Percentiles rank a stretch among this genome's conserved stretches.
phyloP scores from a whole-genome alignment of 306 rosid species.

The Sophora flavescens region DNA sequence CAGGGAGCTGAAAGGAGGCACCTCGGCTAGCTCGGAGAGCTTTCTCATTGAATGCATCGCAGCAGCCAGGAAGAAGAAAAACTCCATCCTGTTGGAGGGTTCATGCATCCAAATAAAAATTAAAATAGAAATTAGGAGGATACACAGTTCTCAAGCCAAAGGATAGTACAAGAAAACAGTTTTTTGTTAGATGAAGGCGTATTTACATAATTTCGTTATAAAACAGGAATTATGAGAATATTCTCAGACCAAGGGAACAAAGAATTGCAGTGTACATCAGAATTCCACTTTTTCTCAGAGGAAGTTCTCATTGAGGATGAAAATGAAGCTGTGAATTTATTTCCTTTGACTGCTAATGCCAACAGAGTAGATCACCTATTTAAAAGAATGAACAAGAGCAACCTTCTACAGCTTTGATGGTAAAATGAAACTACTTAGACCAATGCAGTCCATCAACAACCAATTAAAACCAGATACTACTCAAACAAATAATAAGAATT shows the following conservation, averaged over 20 bases:
- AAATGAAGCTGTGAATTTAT: conserved; percentile 28
- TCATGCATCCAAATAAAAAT: conserved; percentile 10
- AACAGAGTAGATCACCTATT: conserved; percentile 14
- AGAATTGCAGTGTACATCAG: background rate
- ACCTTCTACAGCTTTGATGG: conserved; percentile 2
- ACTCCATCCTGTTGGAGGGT: conserved; percentile 71
- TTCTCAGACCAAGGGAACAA: background rate
- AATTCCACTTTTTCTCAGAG: conserved; percentile 2
- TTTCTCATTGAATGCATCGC: conserved; percentile 93
- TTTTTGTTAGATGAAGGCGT: background rate
- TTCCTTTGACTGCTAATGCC: conserved; percentile 21
- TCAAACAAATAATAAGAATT: conserved; percentile 10
- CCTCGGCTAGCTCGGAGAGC: conserved; percentile 98
- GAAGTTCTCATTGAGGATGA: conserved; percentile 5
- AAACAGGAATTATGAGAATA: conserved; percentile 21
- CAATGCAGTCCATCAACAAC: conserved; percentile 15
- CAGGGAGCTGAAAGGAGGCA: conserved; percentile 89
- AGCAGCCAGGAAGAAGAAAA: conserved; percentile 92
- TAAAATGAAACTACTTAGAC: conserved; percentile 29
- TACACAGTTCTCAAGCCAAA: background rate
- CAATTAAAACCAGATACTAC: conserved; percentile 30
- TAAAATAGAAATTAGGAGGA: conserved; percentile 9
- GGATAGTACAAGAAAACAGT: background rate
- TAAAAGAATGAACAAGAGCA: conserved; percentile 10
- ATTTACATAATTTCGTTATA: background rate